Evolutionary conservation across 2,329 filamentous ascomycete species (phyloP).

Genomic region (Clonostachys solani): DNA sequence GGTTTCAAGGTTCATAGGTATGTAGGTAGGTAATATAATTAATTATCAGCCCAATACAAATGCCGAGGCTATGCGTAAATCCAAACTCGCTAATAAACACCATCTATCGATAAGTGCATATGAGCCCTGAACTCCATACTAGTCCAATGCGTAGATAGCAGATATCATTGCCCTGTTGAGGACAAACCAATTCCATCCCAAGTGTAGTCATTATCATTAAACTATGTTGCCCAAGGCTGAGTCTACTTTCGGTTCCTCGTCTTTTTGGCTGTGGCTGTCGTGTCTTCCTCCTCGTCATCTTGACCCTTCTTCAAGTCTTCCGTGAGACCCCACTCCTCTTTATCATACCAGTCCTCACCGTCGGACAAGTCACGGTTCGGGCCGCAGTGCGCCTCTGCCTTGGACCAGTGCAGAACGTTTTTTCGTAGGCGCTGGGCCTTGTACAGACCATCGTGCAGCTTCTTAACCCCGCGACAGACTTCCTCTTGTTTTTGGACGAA

Average conservation of each 20-base stretch:
- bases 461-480: slow-evolving; percentile 65
- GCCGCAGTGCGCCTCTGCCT: slow-evolving; percentile 70
- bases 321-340: slow-evolving; percentile 71
- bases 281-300: slow-evolving; percentile 78
- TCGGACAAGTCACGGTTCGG: slow-evolving; percentile 73
- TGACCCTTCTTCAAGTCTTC: slow-evolving; percentile 78
- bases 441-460: slow-evolving; percentile 66
- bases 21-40: no score
- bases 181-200: no score
- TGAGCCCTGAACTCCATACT: no score
- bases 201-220: no score
- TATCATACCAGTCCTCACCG: slow-evolving; percentile 86
- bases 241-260: slow-evolving; percentile 48
- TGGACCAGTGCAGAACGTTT: slow-evolving; percentile 70
- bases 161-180: no score
- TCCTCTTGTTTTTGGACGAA: slow-evolving; percentile 88
- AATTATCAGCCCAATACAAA: no score
- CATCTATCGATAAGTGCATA: no score
- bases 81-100: no score
- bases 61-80: no score
- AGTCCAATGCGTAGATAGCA: no score
- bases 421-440: slow-evolving; percentile 68
- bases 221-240: not conserved
- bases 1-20: no score
- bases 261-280: slow-evolving; percentile 54